phyloP scores from a whole-genome alignment of 805 yeast species.

The Zygoascus bituminiphila region DNA sequence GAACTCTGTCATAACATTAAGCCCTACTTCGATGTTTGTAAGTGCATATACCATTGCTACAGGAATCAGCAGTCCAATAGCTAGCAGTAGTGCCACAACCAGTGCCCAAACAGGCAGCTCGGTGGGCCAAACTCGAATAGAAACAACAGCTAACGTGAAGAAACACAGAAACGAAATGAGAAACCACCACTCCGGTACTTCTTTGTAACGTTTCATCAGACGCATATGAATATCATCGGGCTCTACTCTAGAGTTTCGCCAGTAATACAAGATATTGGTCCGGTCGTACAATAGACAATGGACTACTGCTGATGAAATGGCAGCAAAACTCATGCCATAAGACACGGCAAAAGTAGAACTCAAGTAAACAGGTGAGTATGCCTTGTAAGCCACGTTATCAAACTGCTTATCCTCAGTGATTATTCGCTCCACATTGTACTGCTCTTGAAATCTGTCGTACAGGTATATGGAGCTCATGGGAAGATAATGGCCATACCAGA shows the following conservation, averaged over 20 bases:
- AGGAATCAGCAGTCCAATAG: constrained; percentile 50
- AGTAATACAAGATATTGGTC: constrained; percentile 42
- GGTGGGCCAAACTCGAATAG: constrained; percentile 34
- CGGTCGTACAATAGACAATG: constrained; percentile 55
- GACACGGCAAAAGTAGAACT: constrained; percentile 52
- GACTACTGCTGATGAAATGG: constrained; percentile 51
- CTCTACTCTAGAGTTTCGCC: constrained; percentile 36
- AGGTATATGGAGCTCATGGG: constrained; percentile 46
- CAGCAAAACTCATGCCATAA: constrained; percentile 56
- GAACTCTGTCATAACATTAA: constrained; percentile 56
- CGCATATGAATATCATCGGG: constrained; percentile 46
- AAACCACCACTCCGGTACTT: constrained; percentile 59
- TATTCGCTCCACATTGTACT: constrained; percentile 44
- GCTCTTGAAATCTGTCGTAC: constrained; percentile 43
- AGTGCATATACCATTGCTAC: constrained; percentile 53
- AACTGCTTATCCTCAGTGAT: constrained; percentile 32
- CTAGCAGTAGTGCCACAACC: constrained; percentile 45
- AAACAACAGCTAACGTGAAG: constrained; percentile 37
- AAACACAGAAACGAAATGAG: constrained; percentile 37
- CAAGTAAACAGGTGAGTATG: constrained; percentile 57
- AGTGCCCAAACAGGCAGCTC: constrained; percentile 56
- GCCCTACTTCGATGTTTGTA: constrained; percentile 51
- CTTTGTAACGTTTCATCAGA: constrained; percentile 49
- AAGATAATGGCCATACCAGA: constrained; percentile 50
- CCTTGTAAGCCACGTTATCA: constrained; percentile 39